A percentile compares a stretch with the other conserved stretches of the same genome.
phyloP scores from a whole-genome alignment of 768 basidiomycete species.

The Dictyophora rubrovolvata region DNA sequence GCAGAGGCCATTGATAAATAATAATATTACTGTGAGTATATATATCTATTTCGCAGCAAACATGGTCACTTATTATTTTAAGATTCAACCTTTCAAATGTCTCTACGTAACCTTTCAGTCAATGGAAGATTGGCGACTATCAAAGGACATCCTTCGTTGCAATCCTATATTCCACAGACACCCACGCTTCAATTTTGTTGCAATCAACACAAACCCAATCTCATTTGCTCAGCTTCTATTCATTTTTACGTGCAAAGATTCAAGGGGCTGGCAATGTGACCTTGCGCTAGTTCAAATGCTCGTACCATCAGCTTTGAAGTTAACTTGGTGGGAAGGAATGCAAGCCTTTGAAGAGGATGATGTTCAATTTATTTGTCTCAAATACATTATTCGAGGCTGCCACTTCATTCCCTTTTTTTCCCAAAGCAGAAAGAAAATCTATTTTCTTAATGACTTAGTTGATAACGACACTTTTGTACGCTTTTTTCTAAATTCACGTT shows the following conservation, averaged over 20 bases:
- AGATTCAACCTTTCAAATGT: not conserved
- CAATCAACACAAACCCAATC: too few species aligned
- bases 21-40: not conserved
- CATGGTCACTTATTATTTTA: not conserved
- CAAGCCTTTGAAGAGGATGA: slow-evolving; percentile 11
- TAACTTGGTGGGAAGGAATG: slow-evolving; percentile 15
- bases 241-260: too few species aligned
- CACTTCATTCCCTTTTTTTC: not conserved
- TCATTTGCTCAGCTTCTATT: too few species aligned
- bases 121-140: not conserved
- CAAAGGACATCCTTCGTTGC: not conserved
- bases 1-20: not conserved
- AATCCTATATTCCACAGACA: not conserved
- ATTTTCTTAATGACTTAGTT: not conserved
- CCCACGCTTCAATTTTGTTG: too few species aligned
- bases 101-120: not conserved
- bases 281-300: slow-evolving; percentile 12
- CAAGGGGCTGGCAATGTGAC: slow-evolving; percentile 8
- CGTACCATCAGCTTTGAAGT: not conserved
- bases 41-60: too few species aligned
- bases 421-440: not conserved
- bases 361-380: slow-evolving; percentile 8
- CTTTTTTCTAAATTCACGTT: not conserved
- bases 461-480: slow-evolving; percentile 3
- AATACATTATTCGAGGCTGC: not conserved